Evolutionary conservation across 306 rosid species (phyloP), one percentile per base, ranked within the genome.

Genomic region (Corylus heterophylla): DNA sequence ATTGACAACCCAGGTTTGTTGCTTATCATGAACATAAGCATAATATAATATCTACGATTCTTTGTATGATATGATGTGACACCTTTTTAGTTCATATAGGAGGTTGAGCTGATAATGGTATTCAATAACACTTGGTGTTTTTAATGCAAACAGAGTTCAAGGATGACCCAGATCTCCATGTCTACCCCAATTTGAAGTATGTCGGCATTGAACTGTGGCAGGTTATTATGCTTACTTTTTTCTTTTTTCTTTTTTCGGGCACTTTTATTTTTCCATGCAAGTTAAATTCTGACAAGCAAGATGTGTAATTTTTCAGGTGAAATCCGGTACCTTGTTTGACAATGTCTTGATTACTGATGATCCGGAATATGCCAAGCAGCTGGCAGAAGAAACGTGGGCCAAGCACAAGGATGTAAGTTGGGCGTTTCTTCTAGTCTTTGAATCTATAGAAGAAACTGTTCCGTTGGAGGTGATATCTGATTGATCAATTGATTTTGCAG

Each of bases 141-240:
- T 74, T 6, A 51, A 31, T 71, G 62, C 79, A 79, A 31, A 69
- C 94, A 91, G 94, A 86, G 69, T 96, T 96, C 90, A 91, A 90
- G 86, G 99, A 96, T 27, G 98, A 96, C 70, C 98, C 99, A 11
- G 94, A 96, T 3, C 74, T 96, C 79, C 91, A 96, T 85, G 99
- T 96, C 77, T 96, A 75, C 94, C 98, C 99, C 79, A 90, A 76
- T 8, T 85, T 96, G 92, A 93, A 93, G 86, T 91, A 96, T 5
- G 99, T 93, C 1, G 99, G 99, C 75, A 93, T 96, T 84, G 99
- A 96, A 83, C 80, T 96, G 90, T 96, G 99, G 99, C 99, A 96
- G 99, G 99, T 95, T 88, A 64, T 7, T 6, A 61, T 20, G 63
- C 63, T 66, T 49, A 14, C 71, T 44, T 76, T 62, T 10, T 1